phyloP scores from a whole-genome alignment of 75 land plant species.

The Cunninghamia lanceolata region DNA sequence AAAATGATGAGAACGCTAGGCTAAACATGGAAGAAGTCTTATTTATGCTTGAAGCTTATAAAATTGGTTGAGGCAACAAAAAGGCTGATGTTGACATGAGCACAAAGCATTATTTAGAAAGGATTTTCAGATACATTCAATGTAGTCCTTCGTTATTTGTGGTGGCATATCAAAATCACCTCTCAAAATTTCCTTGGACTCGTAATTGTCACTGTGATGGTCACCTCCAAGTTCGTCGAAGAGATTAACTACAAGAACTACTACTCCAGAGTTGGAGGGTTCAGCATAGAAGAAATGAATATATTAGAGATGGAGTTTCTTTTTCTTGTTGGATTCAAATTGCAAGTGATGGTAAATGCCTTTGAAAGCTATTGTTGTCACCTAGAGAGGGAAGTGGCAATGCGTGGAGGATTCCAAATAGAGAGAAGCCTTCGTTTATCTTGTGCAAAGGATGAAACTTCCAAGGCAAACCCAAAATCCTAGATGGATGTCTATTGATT shows the following conservation, averaged over 20 bases:
- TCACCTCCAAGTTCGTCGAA: constrained; percentile 71
- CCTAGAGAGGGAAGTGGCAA: too few relatives aligned
- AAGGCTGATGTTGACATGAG: too few relatives aligned
- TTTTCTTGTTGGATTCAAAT: constrained; percentile 56
- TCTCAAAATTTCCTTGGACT: constrained; percentile 63
- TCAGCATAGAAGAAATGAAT: constrained; percentile 55
- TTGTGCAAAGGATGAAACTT: background rate
- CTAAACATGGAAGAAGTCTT: too few relatives aligned
- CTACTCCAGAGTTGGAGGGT: constrained; percentile 66
- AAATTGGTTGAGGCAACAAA: too few relatives aligned
- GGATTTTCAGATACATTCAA: constrained; percentile 59
- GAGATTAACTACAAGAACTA: constrained; percentile 64
- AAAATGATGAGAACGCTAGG: too few relatives aligned
- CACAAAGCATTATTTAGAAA: constrained; percentile 54
- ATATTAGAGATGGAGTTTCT: too few relatives aligned
- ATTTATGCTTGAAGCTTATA: too few relatives aligned
- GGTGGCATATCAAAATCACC: constrained; percentile 51
- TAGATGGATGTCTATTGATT: background rate
- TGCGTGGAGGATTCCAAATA: constrained; percentile 75
- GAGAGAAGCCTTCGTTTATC: too few relatives aligned
- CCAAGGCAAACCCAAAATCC: too few relatives aligned
- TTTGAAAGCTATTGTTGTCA: constrained; percentile 76
- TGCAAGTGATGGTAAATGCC: constrained; percentile 70
- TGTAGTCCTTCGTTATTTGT: constrained; percentile 61
- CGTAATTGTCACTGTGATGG: constrained; percentile 70